Evolutionary conservation across 176 grass and related monocot genomes (phyloP).

Genomic region (Tillandsia leiboldiana): DNA sequence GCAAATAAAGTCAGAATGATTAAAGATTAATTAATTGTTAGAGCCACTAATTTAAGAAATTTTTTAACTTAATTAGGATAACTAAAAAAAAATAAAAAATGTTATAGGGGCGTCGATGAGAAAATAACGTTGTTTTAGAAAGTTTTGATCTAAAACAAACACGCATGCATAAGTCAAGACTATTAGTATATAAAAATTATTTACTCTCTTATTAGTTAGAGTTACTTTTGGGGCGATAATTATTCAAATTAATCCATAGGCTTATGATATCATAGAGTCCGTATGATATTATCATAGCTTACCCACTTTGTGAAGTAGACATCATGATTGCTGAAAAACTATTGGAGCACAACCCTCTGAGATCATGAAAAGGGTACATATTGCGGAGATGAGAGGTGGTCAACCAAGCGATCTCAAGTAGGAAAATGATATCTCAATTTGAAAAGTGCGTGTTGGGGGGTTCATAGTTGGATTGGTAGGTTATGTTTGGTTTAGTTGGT

Average conservation of each 20-base stretch:
- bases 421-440: background rate
- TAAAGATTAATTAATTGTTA: too few relatives aligned
- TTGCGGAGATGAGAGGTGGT: background rate
- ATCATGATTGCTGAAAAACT: background rate
- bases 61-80: too few relatives aligned
- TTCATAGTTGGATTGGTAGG: background rate
- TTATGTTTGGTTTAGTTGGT: background rate
- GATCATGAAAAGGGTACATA: background rate
- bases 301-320: background rate
- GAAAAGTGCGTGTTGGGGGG: background rate
- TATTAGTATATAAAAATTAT: too few relatives aligned
- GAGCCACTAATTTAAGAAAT: too few relatives aligned
- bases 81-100: too few relatives aligned
- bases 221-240: background rate
- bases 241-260: background rate
- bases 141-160: too few relatives aligned
- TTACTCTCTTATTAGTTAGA: too few relatives aligned
- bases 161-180: too few relatives aligned
- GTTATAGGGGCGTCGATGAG: too few relatives aligned
- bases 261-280: background rate
- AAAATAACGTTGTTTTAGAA: too few relatives aligned
- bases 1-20: too few relatives aligned
- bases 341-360: background rate
- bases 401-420: background rate
- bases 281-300: background rate